A percentile compares a stretch with the other conserved stretches of the same genome.
Evolutionary conservation across 2,329 filamentous ascomycete species (phyloP).

Genomic region (Passalora sequoiae): DNA sequence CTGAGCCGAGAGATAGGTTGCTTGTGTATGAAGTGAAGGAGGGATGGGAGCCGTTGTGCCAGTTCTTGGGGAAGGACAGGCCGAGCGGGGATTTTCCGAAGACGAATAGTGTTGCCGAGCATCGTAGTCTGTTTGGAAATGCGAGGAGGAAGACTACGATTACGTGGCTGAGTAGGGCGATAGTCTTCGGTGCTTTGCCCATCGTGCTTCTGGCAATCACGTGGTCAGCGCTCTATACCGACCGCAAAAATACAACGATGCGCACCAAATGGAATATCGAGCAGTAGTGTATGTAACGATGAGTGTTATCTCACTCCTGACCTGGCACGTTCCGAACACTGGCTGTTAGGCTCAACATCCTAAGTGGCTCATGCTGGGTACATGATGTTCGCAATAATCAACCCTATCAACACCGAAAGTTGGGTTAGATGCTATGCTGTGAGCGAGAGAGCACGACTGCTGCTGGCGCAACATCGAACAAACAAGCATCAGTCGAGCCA

Average conservation of each 20-base stretch:
- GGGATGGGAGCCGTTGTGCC: slow-evolving; percentile 14
- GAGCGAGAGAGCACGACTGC: no score
- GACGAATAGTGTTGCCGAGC: slow-evolving; percentile 22
- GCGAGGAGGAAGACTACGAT: neutral
- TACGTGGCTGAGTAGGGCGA: neutral
- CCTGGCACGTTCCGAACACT: neutral
- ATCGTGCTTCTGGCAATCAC: neutral
- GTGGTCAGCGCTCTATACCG: neutral
- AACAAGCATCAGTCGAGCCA: no score
- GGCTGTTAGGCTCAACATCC: neutral
- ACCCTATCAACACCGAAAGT: neutral
- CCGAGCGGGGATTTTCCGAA: slow-evolving; percentile 10
- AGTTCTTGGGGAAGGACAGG: slow-evolving; percentile 9
- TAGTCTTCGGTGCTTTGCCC: neutral
- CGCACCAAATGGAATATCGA: neutral
- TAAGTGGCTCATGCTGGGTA: neutral
- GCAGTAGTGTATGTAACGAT: neutral
- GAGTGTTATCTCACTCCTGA: neutral
- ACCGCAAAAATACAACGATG: neutral
- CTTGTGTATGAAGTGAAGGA: slow-evolving; percentile 10
- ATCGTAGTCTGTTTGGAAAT: neutral
- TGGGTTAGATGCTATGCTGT: no score
- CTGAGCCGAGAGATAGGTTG: slow-evolving; percentile 5
- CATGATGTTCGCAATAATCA: neutral
- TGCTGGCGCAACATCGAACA: no score